These are phyloP conservation scores for Claviceps paspali DNA, from an alignment of 2,329 filamentous ascomycete species.

Conservation along the genomic window DNA sequence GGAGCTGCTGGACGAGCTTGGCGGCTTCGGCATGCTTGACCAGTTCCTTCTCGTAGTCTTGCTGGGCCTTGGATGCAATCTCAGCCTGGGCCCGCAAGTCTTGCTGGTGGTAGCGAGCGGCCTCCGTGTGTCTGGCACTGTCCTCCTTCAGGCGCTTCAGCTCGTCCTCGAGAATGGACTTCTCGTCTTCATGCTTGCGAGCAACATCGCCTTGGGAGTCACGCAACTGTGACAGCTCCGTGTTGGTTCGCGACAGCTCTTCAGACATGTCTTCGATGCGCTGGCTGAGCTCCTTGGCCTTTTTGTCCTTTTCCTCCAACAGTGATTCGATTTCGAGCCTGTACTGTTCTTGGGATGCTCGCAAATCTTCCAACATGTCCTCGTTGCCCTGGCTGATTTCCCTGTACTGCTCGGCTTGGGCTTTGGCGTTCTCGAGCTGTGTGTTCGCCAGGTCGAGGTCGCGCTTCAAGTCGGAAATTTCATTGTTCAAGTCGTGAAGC, in stretches of 20 bases:
- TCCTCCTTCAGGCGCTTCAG: slow-evolving; percentile 71
- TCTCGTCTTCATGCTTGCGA: slow-evolving; percentile 66
- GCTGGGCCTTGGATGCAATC: slow-evolving; percentile 82
- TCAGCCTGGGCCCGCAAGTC: slow-evolving; percentile 87
- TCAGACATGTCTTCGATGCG: slow-evolving; percentile 69
- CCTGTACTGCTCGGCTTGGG: slow-evolving; percentile 76
- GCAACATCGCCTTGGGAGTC: slow-evolving; percentile 64
- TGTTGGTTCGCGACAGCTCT: slow-evolving; percentile 70
- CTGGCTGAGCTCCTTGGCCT: slow-evolving; percentile 68
- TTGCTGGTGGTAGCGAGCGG: slow-evolving; percentile 73
- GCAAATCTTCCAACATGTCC: slow-evolving; percentile 68
- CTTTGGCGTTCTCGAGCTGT: slow-evolving; percentile 68
- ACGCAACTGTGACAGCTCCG: slow-evolving; percentile 64
- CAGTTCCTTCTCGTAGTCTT: slow-evolving; percentile 88
- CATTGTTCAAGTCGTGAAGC: slow-evolving; percentile 66
- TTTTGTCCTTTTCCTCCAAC: slow-evolving; percentile 61
- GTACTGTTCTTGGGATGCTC: slow-evolving; percentile 71
- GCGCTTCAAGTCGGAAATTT: slow-evolving; percentile 74
- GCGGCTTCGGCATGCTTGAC: slow-evolving; percentile 94
- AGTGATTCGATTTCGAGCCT: slow-evolving; percentile 69
- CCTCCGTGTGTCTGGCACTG: slow-evolving; percentile 61
- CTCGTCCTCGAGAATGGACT: slow-evolving; percentile 61
- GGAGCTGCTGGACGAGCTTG: slow-evolving; percentile 63
- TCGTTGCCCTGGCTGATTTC: slow-evolving; percentile 76
- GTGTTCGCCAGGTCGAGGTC: slow-evolving; percentile 68